Conservation (phyloP, 208 protist species). For the Crithidia expoeki region DNA sequence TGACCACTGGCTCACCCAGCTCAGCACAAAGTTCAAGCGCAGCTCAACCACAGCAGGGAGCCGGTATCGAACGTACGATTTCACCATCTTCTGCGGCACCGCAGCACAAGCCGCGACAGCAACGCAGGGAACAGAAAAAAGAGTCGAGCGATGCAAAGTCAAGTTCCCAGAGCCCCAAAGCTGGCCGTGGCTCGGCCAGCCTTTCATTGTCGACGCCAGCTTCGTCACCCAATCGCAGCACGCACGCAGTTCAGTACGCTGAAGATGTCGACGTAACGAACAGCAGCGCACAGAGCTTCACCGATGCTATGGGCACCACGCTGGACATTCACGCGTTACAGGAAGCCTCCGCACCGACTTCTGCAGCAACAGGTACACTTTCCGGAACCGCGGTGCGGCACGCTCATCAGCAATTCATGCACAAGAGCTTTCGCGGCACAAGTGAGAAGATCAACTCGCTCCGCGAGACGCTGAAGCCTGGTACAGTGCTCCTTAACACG, state of each 20-base stretch:
- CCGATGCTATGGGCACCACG: slow-evolving; percentile 49
- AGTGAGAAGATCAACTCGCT: slow-evolving; percentile 13
- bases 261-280: slow-evolving; percentile 3
- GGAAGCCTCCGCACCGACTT: neutral
- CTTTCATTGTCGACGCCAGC: no score
- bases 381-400: neutral
- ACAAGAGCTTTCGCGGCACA: slow-evolving; percentile 20
- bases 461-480: slow-evolving; percentile 13
- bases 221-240: no score
- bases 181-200: no score
- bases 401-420: slow-evolving; percentile 9
- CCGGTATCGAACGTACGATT: no score
- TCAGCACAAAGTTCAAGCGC: no score
- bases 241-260: neutral
- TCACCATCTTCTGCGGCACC: no score
- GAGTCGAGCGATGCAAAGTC: no score
- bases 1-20: no score
- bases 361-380: neutral
- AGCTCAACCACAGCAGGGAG: no score
- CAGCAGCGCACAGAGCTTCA: slow-evolving; percentile 36
- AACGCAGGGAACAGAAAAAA: no score
- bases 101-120: no score
- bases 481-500: neutral
- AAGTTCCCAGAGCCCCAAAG: no score
- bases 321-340: slow-evolving; percentile 50